phyloP scores from a whole-genome alignment of 345 rosid species.

The Eucalyptus coolabah region DNA sequence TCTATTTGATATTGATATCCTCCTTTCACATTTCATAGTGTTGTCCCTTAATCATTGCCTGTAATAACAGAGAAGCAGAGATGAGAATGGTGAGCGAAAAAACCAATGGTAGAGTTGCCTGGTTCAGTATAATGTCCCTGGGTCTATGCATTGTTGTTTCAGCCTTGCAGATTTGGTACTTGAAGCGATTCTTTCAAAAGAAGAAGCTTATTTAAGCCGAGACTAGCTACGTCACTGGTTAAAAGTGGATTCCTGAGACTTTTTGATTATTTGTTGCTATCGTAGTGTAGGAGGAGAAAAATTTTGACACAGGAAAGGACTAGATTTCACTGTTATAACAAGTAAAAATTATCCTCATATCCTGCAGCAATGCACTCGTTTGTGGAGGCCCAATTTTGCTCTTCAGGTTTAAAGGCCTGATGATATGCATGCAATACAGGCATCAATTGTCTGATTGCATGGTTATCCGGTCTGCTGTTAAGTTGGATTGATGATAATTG shows the following conservation, averaged over 20 bases:
- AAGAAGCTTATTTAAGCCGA: conserved; percentile 50
- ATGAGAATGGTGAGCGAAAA: conserved; percentile 66
- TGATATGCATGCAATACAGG: background rate
- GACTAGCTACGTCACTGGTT: background rate
- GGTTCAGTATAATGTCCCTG: conserved; percentile 76
- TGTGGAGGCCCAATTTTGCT: background rate
- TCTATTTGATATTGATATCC: background rate
- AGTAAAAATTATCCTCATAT: background rate
- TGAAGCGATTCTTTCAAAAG: conserved; percentile 50
- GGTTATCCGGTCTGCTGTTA: background rate
- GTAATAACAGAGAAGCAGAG: conserved; percentile 45
- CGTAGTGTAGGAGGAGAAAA: background rate
- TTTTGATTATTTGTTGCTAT: background rate
- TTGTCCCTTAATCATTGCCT: background rate
- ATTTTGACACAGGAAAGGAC: background rate
- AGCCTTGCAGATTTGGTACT: conserved; percentile 45
- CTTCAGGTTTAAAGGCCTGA: background rate
- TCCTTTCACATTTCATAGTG: background rate
- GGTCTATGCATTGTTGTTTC: conserved; percentile 50
- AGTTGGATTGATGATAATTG: background rate
- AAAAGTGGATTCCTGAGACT: background rate
- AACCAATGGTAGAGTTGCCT: conserved; percentile 65
- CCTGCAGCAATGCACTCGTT: background rate
- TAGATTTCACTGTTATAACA: background rate
- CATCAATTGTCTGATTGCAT: background rate